Base-by-base conservation (phyloP, 2,329 filamentous ascomycete genomes). In the Aspergillus pseudotamarii region DNA sequence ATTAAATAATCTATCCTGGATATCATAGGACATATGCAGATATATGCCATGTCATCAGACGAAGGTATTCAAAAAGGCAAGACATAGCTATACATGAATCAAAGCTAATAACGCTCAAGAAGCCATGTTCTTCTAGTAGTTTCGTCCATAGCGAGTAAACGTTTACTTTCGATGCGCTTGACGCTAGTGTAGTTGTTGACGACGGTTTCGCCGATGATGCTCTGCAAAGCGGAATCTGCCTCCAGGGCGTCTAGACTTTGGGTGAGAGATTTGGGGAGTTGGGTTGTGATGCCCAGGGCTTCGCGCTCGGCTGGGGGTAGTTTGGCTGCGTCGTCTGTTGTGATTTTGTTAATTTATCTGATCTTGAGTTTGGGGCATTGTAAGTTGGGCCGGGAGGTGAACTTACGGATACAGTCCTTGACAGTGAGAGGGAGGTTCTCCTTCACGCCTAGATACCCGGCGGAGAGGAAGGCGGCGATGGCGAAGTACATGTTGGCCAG, bases 401-500 rank as follows among this genome's bases (percentile, higher is more conserved):
- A 65, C 72, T 62, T 68, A 77, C 74, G 69, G 38, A 60, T 54
- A 63, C 78, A 80, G 60, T 80, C 76, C 57, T 74, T 68, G 36
- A 72, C 60, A 2, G 66, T 70, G 26, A 80, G 66, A 3, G 66
- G 57, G 32, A 67, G 56, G 1, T 69, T 64, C 32, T 68, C 60
- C 8, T 71, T 63, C 2, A 92, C 68, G 0, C 90, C 90, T 1
- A 82, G 65, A 0, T 85, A 76, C 0, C 91, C 91, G 0, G 86
- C 86, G 0, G 82, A 82, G 0, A 93, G 71, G 0, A 93, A 72
- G 0, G 86, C 88, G 0, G 85, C 83, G 21, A 91, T 75, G 0
- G 86, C 89, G 1, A 96, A 76, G 72, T 95, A 96, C 59, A 89
- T 86, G 72, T 96, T 96, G 3, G 91, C 90, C 21, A 93, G 78